Evolutionary conservation across 441 rosid species (phyloP), one percentile per base, ranked within the genome.

Genomic region (Euphorbia corollata): DNA sequence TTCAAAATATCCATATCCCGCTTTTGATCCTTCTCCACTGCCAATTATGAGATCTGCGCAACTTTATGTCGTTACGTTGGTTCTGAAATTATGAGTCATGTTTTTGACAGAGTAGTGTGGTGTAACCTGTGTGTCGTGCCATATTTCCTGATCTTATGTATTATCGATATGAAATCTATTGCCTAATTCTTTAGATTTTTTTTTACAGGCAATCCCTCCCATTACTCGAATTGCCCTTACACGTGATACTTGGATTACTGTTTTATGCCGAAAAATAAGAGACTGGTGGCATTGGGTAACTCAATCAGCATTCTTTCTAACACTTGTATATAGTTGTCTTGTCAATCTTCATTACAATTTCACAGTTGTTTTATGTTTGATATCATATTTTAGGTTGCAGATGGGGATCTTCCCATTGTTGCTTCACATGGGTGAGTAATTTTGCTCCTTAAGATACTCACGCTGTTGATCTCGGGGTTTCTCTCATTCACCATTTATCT

Each of bases 231-330:
- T 88, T 92, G 93, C 97, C 66, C 97, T 91, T 55, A 95, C 98
- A 64, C 97, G 87, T 20, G 99, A 87, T 81, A 91, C 97, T 61
- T 95, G 99, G 99, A 76, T 95, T 73, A 95, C 99, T 43, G 93
- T 95, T 76, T 78, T 95, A 80, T 90, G 98, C 88, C 83, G 93
- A 86, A 95, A 95, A 78, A 77, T 95, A 78, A 84, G 95, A 84
- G 96, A 95, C 82, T 90, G 98, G 89, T 95, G 99, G 99, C 97
- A 88, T 76, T 91, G 97, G 99, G 99, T 95, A 89, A 85, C 73
- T 78, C 54, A 55, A 68, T 66, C 72, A 63, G 11, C 59, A 61
- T 70, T 64, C 23, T 62, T 81, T 77, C 75, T 72, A 59, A 59
- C 65, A 74, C 36, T 56, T 66, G 61, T 65, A 45, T 72, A 62